phyloP scores from a whole-genome alignment of 192 early-diverging fungal genomes.

The Mycoemilia scoparia region DNA sequence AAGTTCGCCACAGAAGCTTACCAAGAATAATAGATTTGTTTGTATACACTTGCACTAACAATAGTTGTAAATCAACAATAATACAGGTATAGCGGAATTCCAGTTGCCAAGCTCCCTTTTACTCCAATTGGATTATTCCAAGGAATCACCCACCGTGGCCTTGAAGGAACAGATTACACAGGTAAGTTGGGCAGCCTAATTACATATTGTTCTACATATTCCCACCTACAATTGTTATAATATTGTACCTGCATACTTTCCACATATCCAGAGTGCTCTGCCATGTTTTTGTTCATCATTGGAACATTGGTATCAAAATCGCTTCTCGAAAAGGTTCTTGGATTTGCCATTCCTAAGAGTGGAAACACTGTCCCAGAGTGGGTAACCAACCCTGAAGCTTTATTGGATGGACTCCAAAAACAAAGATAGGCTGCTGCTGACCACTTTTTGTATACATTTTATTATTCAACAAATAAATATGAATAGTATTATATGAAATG shows the following conservation, averaged over 20 bases:
- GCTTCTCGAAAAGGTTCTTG: constrained; percentile 16
- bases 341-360: constrained; percentile 27
- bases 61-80: too few species aligned
- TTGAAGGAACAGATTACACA: constrained; percentile 11
- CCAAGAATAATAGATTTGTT: too few species aligned
- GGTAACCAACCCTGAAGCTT: constrained; percentile 23
- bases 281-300: constrained; percentile 28
- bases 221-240: too few species aligned
- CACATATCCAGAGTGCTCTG: constrained; percentile 30
- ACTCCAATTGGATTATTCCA: constrained; percentile 19
- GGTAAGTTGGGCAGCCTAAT: too few species aligned
- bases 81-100: constrained; percentile 8
- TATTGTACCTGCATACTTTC: too few species aligned
- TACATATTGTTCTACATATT: too few species aligned
- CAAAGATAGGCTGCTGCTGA: background rate
- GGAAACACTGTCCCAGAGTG: constrained; percentile 21
- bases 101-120: constrained; percentile 19
- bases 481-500: background rate
- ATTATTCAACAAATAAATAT: constrained; percentile 2
- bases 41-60: too few species aligned
- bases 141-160: constrained; percentile 20
- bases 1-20: too few species aligned
- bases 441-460: background rate
- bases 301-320: constrained; percentile 22
- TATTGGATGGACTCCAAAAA: constrained; percentile 10